Evolutionary conservation across 768 basidiomycete species (phyloP).

Genomic region (Rhodotorula kratochvilovae): DNA sequence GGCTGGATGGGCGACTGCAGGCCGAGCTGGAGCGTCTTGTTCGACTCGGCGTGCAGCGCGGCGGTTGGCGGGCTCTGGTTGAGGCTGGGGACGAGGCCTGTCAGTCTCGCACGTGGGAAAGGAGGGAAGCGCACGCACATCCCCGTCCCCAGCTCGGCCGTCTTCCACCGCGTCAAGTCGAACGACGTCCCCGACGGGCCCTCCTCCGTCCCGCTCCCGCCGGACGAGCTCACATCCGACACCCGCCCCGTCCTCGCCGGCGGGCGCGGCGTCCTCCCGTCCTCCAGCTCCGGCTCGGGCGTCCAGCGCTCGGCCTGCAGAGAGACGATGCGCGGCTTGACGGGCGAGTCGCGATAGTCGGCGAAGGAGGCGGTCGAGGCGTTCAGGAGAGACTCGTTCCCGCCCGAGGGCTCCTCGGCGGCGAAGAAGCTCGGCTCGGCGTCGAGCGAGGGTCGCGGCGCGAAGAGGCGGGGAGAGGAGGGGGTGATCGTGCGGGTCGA

Average conservation of each 20-base stretch:
- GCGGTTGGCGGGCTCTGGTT: constrained; percentile 19
- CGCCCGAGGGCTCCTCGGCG: not conserved
- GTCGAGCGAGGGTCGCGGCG: not conserved
- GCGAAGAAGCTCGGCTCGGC: not conserved
- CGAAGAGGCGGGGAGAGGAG: not conserved
- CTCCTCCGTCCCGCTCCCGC: not conserved
- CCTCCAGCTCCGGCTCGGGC: not conserved
- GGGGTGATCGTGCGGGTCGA: not conserved
- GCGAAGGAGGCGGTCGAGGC: constrained; percentile 7
- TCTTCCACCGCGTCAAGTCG: not conserved
- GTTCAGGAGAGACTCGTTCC: not conserved
- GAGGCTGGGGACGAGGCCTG: not conserved
- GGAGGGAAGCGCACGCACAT: not conserved
- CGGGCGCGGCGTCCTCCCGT: not conserved
- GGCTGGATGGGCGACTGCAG: constrained; percentile 2
- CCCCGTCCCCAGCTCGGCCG: not conserved
- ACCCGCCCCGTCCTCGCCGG: not conserved
- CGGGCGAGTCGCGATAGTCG: constrained; percentile 19
- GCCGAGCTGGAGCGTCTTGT: constrained; percentile 11
- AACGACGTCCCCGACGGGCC: not conserved
- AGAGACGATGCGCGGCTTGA: constrained; percentile 1
- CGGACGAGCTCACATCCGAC: not conserved
- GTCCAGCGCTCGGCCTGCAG: constrained; percentile 1
- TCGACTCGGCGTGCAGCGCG: constrained; percentile 15
- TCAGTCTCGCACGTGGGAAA: not conserved